Evolutionary conservation across 306 rosid species (phyloP).

Genomic region (Cucumis sativus): Cucumber_9930_V3 NC_026655.2:23198501-23199000

Average conservation of each 20-base stretch:
- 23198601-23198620: slow-evolving; percentile 39
- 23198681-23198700: slow-evolving; percentile 58
- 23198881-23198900: too few species aligned
- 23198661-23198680: slow-evolving; percentile 44
- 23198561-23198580: slow-evolving; percentile 20
- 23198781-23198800: slow-evolving; percentile 36
- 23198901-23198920: too few species aligned
- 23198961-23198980: too few species aligned
- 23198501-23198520: slow-evolving; percentile 5
- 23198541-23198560: slow-evolving; percentile 12
- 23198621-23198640: slow-evolving; percentile 44
- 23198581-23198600: slow-evolving; percentile 33
- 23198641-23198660: slow-evolving; percentile 34
- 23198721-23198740: slow-evolving; percentile 57
- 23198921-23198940: too few species aligned
- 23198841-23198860: background rate
- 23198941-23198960: too few species aligned
- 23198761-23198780: slow-evolving; percentile 38
- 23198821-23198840: slow-evolving; percentile 64
- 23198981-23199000: too few species aligned
- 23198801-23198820: slow-evolving; percentile 84
- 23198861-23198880: background rate
- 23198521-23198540: slow-evolving; percentile 25
- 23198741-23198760: slow-evolving; percentile 77
- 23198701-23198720: slow-evolving; percentile 51